Evolutionary conservation across 2,329 filamentous ascomycete species (phyloP).

Genomic region (Cercospora sesami): DNA sequence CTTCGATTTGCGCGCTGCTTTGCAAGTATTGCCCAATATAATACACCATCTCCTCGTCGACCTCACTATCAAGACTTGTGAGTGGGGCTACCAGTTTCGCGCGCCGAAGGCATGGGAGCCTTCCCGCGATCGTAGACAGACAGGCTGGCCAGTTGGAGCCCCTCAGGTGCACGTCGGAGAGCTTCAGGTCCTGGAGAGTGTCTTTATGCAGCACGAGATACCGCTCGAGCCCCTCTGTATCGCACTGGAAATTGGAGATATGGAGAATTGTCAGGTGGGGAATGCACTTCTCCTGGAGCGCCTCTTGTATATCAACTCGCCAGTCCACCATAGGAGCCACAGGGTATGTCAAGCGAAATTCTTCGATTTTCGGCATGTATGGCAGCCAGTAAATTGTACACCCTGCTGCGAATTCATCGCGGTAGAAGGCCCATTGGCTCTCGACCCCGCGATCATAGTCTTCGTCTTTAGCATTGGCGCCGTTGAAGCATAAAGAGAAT

Average conservation of each 20-base stretch:
- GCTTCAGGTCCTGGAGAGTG: neutral
- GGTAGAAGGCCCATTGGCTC: neutral
- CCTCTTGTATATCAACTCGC: neutral
- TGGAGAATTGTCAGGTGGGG: neutral
- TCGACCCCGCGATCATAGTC: neutral
- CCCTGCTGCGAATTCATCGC: neutral
- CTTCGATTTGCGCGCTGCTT: neutral
- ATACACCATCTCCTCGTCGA: neutral
- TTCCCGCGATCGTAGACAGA: neutral
- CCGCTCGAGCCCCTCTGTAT: neutral
- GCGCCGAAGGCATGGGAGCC: neutral
- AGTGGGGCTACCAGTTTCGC: neutral
- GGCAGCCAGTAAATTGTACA: neutral
- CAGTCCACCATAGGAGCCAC: neutral
- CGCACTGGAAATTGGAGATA: neutral
- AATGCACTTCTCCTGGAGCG: neutral
- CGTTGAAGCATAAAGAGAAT: neutral
- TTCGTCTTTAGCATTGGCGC: neutral
- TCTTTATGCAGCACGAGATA: neutral
- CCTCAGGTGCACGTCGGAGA: neutral
- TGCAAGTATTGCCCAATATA: constrained; percentile 1
- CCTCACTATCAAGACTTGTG: neutral
- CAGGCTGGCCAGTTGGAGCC: neutral
- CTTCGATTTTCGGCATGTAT: neutral
- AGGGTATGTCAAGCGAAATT: neutral